Conservation (phyloP, 306 rosid genomes). For the Vigna unguiculata region DNA sequence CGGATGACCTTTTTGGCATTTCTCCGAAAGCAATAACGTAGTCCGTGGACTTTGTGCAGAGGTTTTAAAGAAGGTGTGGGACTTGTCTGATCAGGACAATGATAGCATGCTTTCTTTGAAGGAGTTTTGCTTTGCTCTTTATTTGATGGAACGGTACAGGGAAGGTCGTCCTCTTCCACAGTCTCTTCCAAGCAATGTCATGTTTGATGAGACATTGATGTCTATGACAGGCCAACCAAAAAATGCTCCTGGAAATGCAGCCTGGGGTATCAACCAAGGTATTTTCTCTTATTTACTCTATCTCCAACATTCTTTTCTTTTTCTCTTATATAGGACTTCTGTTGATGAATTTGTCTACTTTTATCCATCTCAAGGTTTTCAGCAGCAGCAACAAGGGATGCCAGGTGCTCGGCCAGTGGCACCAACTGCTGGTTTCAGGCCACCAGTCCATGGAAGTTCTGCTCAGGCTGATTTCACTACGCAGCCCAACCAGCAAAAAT, state of each 20-base stretch:
- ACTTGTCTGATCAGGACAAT: slow-evolving; percentile 93
- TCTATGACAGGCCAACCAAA: slow-evolving; percentile 87
- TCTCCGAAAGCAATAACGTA: slow-evolving; percentile 31
- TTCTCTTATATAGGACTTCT: slow-evolving; percentile 23
- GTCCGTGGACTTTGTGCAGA: slow-evolving; percentile 68
- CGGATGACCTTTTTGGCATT: slow-evolving; percentile 36
- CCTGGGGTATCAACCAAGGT: slow-evolving; percentile 76
- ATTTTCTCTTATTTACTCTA: slow-evolving; percentile 33
- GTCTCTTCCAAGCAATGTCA: slow-evolving; percentile 71
- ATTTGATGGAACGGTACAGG: slow-evolving; percentile 92
- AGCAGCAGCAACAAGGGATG: slow-evolving; percentile 76
- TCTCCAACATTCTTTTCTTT: slow-evolving; percentile 25
- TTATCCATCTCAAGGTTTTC: slow-evolving; percentile 64
- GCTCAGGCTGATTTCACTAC: slow-evolving; percentile 49
- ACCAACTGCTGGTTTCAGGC: slow-evolving; percentile 63
- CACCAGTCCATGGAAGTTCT: slow-evolving; percentile 54
- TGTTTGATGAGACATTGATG: slow-evolving; percentile 77
- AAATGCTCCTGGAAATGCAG: slow-evolving; percentile 62
- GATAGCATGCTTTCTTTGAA: slow-evolving; percentile 98
- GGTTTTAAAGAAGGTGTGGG: slow-evolving; percentile 96
- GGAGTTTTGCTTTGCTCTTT: slow-evolving; percentile 93
- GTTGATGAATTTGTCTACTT: slow-evolving; percentile 10
- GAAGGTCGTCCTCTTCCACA: slow-evolving; percentile 92
- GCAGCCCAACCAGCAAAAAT: slow-evolving; percentile 65
- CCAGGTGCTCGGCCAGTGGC: slow-evolving; percentile 62